Evolutionary conservation across 2,329 filamentous ascomycete species (phyloP).

Genomic region (Acrocalymma vagum): DNA sequence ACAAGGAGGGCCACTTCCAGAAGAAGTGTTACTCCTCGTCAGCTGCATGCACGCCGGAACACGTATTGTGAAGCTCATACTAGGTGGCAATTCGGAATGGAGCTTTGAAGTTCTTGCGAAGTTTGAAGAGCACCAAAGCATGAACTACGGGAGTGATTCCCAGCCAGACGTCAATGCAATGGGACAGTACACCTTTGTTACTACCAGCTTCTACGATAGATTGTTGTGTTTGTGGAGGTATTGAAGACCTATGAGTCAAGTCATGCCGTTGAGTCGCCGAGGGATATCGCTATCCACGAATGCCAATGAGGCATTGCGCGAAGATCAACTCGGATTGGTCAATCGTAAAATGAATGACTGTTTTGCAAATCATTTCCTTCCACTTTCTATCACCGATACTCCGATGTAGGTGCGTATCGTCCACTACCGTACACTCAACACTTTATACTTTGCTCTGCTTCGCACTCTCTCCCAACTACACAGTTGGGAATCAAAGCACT

Average conservation of each 20-base stretch:
- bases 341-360: too few relatives aligned
- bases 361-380: too few relatives aligned
- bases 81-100: slow-evolving; percentile 56
- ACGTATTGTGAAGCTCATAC: slow-evolving; percentile 65
- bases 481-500: too few relatives aligned
- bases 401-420: too few relatives aligned
- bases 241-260: slow-evolving; percentile 18
- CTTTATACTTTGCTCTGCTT: too few relatives aligned
- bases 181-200: slow-evolving; percentile 61
- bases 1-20: slow-evolving; percentile 21
- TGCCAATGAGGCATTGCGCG: too few relatives aligned
- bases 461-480: too few relatives aligned
- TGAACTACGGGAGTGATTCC: slow-evolving; percentile 91
- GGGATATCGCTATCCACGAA: too few relatives aligned
- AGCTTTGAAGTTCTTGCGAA: slow-evolving; percentile 70
- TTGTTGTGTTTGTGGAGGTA: slow-evolving; percentile 71
- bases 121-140: slow-evolving; percentile 88
- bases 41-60: slow-evolving; percentile 95
- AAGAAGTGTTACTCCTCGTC: slow-evolving; percentile 60
- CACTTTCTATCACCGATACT: too few relatives aligned
- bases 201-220: slow-evolving; percentile 81
- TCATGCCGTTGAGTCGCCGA: too few relatives aligned
- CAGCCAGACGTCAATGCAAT: slow-evolving; percentile 50
- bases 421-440: too few relatives aligned
- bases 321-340: too few relatives aligned